These are phyloP conservation scores for Lanmaoa pseudosensibilis DNA, from an alignment of 768 basidiomycete species.

Conservation along the genomic window DNA sequence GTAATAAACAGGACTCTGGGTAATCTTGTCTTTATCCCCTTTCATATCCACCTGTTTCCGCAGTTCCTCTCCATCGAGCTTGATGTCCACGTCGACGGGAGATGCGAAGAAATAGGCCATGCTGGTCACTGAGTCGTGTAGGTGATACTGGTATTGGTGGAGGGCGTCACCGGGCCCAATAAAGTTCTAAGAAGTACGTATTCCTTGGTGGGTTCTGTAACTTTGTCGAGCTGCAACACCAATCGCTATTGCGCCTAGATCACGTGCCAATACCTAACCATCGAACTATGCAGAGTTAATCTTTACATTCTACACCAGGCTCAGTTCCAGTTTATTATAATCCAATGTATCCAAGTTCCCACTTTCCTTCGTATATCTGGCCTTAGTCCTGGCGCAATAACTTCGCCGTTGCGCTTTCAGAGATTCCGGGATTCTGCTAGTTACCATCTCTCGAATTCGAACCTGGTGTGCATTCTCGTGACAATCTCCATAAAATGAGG, in stretches of 20 bases:
- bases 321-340: neutral
- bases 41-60: constrained; percentile 91
- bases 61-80: constrained; percentile 81
- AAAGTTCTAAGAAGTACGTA: neutral
- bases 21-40: constrained; percentile 80
- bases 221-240: too few species aligned
- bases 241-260: neutral
- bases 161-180: neutral
- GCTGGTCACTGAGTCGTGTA: neutral
- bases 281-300: neutral
- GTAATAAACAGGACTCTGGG: constrained; percentile 89
- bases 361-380: neutral
- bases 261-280: constrained; percentile 4
- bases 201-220: neutral
- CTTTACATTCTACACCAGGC: neutral
- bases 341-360: neutral
- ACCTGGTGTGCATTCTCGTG: constrained; percentile 70
- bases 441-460: constrained; percentile 60
- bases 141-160: neutral
- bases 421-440: neutral
- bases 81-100: constrained; percentile 89
- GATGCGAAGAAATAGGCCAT: constrained; percentile 89
- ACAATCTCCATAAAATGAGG: constrained; percentile 76
- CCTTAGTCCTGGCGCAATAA: neutral
- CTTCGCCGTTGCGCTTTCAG: neutral